Evolutionary conservation across 1,284 basidiomycete species (phyloP), one percentile per base, ranked within the genome.

Genomic region (Amylostereum chailletii): DNA sequence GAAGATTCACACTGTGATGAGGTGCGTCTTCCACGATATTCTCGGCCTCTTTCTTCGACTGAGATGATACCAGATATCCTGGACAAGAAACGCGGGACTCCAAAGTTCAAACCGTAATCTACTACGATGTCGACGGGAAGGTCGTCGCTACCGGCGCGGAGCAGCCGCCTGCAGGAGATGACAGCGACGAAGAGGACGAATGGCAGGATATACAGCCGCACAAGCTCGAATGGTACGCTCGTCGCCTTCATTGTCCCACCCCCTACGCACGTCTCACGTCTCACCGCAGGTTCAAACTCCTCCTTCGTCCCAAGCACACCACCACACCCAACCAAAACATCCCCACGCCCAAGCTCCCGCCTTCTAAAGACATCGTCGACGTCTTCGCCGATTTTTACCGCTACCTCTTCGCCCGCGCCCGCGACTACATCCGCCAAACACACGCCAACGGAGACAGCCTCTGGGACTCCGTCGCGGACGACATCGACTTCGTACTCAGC

Each of bases 221-320:
- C 74, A 74, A 69, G 36, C 70, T 74, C 0, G 71, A 77, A 60
- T 81, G 77, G 79, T 78, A 48, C n/a, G 53, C 53, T 49, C 43
- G 42, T 31, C 42, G 19, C 32, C 39, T 40, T 7, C 39, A 11
- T 19, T 40, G 39, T n/a, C 5, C 5, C 5, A 6, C 29, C 30
- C 5, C 11, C 7, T 43, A 27, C 42, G 29, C 5, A 39, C 31
- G 45, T 4, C 39, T 29, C 37, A 52, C 19, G 19, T 19, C 19
- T 19, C 38, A 8, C 29, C 27, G 29, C 26, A 81, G 79, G 79
- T 82, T 79, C 66, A 81, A 82, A 56, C 60, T 82, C 0, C 71
- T 79, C 54, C 61, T 82, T 2, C 70, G 74, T 1, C 72, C 74
- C 27, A 43, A 31, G 3, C 55, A 56, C 11, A 62, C 65, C 19